Percentiles rank a stretch among this genome's conserved stretches.
These are phyloP conservation scores for Gossypium anomalum DNA, from an alignment of 345 rosid species.

Conservation along the genomic window DNA sequence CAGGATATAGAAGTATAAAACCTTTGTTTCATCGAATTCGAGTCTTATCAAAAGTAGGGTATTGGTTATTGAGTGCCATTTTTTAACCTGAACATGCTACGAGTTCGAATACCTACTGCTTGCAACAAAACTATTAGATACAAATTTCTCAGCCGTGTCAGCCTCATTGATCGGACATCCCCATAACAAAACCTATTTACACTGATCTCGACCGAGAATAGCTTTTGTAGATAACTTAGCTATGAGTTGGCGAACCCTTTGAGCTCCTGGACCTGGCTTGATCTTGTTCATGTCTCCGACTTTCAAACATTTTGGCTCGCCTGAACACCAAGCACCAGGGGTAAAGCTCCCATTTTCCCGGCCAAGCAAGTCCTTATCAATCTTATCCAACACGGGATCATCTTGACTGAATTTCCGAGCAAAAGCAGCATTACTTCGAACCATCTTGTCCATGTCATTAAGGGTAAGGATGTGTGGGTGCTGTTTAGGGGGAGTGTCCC, in stretches of 20 bases:
- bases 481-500: slow-evolving; percentile 94
- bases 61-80: not conserved
- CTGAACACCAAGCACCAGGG: slow-evolving; percentile 96
- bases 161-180: not conserved
- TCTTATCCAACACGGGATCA: slow-evolving; percentile 55
- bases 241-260: slow-evolving; percentile 56
- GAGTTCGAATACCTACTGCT: not conserved
- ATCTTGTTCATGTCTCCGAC: slow-evolving; percentile 58
- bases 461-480: slow-evolving; percentile 76
- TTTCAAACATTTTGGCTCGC: slow-evolving; percentile 57
- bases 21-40: not conserved
- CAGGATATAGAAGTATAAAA: not conserved
- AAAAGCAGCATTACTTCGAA: slow-evolving; percentile 76
- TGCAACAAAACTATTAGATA: slow-evolving; percentile 10
- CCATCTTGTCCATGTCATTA: slow-evolving; percentile 63
- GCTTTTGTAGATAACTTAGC: slow-evolving; percentile 43
- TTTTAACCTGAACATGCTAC: slow-evolving; percentile 4
- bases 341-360: slow-evolving; percentile 63
- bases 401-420: slow-evolving; percentile 74
- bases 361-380: slow-evolving; percentile 65
- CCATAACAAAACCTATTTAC: slow-evolving; percentile 56
- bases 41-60: not conserved
- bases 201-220: slow-evolving; percentile 48
- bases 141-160: not conserved
- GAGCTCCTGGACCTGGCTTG: slow-evolving; percentile 77